A percentile compares a stretch with the other conserved stretches of the same genome.
Conservation (phyloP, 169 alveolate species). For the Plasmodium sp. region DNA sequence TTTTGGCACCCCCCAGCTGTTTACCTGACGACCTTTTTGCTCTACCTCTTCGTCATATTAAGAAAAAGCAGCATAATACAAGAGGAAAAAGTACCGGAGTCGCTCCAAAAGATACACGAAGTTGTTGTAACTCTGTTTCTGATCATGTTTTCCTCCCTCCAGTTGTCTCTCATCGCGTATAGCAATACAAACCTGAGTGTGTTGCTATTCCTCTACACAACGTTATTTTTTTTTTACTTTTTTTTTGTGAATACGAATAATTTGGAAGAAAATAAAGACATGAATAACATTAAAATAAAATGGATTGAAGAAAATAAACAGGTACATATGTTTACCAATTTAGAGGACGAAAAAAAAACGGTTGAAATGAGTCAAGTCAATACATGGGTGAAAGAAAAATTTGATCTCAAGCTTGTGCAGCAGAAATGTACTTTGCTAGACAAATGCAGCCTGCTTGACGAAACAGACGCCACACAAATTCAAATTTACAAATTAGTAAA, state of each 20-base stretch:
- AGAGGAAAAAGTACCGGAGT: not conserved
- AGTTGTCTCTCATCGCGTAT: slow-evolving; percentile 38
- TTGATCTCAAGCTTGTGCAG: not conserved
- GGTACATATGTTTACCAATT: not conserved
- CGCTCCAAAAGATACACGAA: slow-evolving; percentile 23
- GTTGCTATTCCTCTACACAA: slow-evolving; percentile 5
- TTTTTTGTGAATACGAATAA: not conserved
- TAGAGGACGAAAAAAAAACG: not conserved
- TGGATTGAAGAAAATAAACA: slow-evolving; percentile 44
- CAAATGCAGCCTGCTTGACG: not conserved
- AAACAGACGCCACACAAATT: slow-evolving; percentile 20
- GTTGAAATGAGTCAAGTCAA: not conserved
- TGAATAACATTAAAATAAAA: slow-evolving; percentile 2
- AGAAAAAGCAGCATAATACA: slow-evolving; percentile 24
- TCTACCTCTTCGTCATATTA: slow-evolving; percentile 5
- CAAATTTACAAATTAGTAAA: slow-evolving; percentile 45
- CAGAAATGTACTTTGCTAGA: slow-evolving; percentile 11
- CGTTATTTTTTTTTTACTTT: slow-evolving; percentile 23
- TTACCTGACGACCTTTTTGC: slow-evolving; percentile 12
- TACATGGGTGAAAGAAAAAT: slow-evolving; percentile 45
- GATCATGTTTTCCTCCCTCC: slow-evolving; percentile 10
- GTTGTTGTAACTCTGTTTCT: slow-evolving; percentile 20
- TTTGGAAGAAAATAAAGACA: not conserved
- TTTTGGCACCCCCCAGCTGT: slow-evolving; percentile 30
- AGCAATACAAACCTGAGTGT: slow-evolving; percentile 68